These are phyloP conservation scores for Agrocybe praecox DNA, from an alignment of 768 basidiomycete species.

Conservation along the genomic window DNA sequence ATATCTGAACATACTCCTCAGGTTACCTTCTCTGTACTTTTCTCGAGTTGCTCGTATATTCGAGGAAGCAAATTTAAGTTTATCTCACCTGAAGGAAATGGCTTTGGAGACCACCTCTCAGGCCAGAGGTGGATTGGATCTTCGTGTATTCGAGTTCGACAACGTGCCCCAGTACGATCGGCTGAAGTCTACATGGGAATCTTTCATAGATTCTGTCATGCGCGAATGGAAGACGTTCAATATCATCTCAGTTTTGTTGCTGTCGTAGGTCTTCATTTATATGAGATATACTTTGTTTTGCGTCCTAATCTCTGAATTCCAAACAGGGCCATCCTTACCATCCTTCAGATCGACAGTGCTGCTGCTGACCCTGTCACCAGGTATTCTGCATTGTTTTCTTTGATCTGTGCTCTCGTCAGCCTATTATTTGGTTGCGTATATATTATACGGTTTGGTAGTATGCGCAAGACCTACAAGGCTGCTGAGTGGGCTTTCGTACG, in stretches of 20 bases:
- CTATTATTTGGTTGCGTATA: constrained; percentile 63
- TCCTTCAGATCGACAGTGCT: constrained; percentile 35
- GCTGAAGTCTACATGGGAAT: constrained; percentile 25
- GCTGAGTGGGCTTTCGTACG: constrained; percentile 60
- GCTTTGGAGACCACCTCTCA: constrained; percentile 28
- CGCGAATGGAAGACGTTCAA: constrained; percentile 32
- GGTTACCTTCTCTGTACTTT: constrained; percentile 66
- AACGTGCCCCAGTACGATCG: constrained; percentile 16
- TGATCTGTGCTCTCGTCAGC: constrained; percentile 61
- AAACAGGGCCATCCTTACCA: constrained; percentile 29
- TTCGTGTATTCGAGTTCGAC: constrained; percentile 6
- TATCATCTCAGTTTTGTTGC: constrained; percentile 27
- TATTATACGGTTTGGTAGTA: constrained; percentile 63
- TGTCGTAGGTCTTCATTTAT: constrained; percentile 20
- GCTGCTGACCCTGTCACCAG: constrained; percentile 52
- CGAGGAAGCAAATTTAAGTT: constrained; percentile 61
- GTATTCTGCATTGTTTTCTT: constrained; percentile 53
- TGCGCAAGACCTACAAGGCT: constrained; percentile 63
- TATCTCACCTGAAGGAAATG: constrained; percentile 55
- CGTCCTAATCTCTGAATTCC: neutral
- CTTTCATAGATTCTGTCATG: constrained; percentile 29
- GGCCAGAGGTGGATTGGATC: constrained; percentile 4
- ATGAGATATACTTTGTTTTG: neutral
- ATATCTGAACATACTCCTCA: constrained; percentile 45
- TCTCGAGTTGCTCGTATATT: constrained; percentile 66